These are phyloP conservation scores for Hypomontagnella monticulosa DNA, from an alignment of 495 filamentous ascomycete species.

Conservation along the genomic window DNA sequence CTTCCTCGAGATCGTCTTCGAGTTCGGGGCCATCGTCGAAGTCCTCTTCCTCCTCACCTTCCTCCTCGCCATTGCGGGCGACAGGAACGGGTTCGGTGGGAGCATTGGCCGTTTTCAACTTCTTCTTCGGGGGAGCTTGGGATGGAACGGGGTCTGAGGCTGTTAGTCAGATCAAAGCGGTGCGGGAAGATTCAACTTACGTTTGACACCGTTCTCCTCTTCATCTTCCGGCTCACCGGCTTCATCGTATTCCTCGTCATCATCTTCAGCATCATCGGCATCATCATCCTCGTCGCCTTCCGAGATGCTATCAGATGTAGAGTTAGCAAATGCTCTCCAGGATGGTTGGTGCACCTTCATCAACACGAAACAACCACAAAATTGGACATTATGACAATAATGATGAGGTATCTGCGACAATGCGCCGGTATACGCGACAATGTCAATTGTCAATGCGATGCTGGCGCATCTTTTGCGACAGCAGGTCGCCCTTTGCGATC, in stretches of 20 bases:
- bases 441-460: slow-evolving; percentile 2
- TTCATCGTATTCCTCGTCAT: slow-evolving; percentile 49
- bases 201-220: slow-evolving; percentile 46
- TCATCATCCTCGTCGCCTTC: slow-evolving; percentile 52
- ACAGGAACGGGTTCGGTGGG: slow-evolving; percentile 42
- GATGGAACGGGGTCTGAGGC: slow-evolving; percentile 26
- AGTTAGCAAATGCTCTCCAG: slow-evolving; percentile 16
- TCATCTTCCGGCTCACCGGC: slow-evolving; percentile 42
- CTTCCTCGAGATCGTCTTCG: slow-evolving; percentile 42
- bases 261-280: slow-evolving; percentile 53
- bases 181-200: slow-evolving; percentile 26
- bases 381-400: slow-evolving; percentile 2
- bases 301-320: slow-evolving; percentile 31
- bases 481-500: slow-evolving; percentile 8
- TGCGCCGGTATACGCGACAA: slow-evolving; percentile 36
- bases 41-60: slow-evolving; percentile 44
- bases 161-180: slow-evolving; percentile 25
- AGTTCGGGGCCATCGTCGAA: slow-evolving; percentile 34
- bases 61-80: slow-evolving; percentile 46
- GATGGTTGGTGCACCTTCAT: neutral
- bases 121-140: slow-evolving; percentile 60
- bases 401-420: slow-evolving; percentile 34
- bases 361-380: neutral
- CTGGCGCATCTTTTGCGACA: slow-evolving; percentile 40
- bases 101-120: slow-evolving; percentile 52